Conservation (phyloP, 164 flowering plant genomes). For the Annona cherimola region DNA sequence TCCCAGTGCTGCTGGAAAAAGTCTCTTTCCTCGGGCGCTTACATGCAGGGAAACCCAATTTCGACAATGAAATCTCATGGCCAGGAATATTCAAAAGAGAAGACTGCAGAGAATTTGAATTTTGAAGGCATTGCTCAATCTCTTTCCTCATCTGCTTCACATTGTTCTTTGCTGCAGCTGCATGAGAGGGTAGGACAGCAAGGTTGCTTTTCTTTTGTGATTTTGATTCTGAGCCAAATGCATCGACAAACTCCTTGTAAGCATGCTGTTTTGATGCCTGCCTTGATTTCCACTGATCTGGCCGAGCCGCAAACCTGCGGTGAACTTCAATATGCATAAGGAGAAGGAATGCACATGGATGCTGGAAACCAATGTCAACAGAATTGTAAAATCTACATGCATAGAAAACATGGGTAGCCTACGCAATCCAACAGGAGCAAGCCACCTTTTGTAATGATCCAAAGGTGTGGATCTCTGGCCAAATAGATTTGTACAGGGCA, state of each 20-base stretch:
- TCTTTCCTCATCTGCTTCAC: conserved; percentile 59
- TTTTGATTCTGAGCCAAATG: conserved; percentile 50
- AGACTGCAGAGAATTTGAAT: conserved; percentile 9
- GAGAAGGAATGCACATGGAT: not conserved
- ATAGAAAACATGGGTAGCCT: not conserved
- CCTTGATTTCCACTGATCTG: conserved; percentile 80
- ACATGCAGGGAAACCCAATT: conserved; percentile 20
- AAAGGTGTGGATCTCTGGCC: not conserved
- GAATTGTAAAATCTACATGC: not conserved
- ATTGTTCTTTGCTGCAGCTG: conserved; percentile 21
- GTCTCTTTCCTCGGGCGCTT: conserved; percentile 16
- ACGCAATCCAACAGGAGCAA: not conserved
- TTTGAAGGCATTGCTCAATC: conserved; percentile 33
- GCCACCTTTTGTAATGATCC: not conserved
- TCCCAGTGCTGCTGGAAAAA: conserved; percentile 7
- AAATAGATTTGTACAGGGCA: not conserved
- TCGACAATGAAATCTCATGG: conserved; percentile 18
- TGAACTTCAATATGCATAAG: not conserved
- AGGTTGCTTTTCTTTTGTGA: conserved; percentile 26
- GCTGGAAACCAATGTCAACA: not conserved
- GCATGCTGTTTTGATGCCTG: conserved; percentile 59
- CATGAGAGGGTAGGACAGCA: conserved; percentile 20
- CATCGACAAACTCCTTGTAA: conserved; percentile 46
- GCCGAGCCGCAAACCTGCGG: conserved; percentile 51
- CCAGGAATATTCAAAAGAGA: conserved; percentile 21